A percentile compares a stretch with the other conserved stretches of the same genome.
phyloP scores from a whole-genome alignment of 257 asterid species.

The Solanum chiquidenum region DNA sequence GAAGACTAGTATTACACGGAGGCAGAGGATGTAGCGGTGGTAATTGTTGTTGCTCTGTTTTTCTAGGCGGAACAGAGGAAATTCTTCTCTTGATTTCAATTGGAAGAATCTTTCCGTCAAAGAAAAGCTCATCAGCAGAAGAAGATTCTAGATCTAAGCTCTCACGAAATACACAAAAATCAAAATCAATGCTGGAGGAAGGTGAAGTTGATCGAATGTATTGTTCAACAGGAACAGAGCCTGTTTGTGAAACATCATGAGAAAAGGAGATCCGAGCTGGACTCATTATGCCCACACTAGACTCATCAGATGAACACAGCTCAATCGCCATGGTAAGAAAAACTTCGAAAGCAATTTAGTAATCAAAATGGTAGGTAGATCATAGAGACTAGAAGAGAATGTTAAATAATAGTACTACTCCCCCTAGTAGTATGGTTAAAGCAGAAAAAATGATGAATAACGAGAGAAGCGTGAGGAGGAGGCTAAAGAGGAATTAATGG shows the following conservation, averaged over 20 bases:
- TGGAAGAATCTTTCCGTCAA: constrained; percentile 54
- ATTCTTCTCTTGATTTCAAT: constrained; percentile 35
- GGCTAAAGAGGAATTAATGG: neutral
- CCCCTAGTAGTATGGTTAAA: neutral
- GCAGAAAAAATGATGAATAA: neutral
- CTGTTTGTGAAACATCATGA: constrained; percentile 35
- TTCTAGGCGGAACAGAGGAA: neutral
- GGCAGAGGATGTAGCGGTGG: neutral
- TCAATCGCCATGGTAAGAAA: constrained; percentile 30
- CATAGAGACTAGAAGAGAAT: neutral
- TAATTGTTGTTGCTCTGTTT: neutral
- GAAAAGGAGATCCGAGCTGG: constrained; percentile 55
- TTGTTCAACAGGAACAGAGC: constrained; percentile 41
- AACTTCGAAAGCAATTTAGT: neutral
- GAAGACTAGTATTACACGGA: neutral
- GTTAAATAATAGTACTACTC: neutral
- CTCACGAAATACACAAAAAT: constrained; percentile 48
- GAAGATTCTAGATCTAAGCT: constrained; percentile 35
- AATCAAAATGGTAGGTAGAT: neutral
- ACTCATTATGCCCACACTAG: constrained; percentile 23
- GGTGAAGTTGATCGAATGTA: constrained; percentile 25
- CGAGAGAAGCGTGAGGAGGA: neutral
- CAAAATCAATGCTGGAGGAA: constrained; percentile 31
- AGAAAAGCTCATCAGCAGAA: constrained; percentile 64
- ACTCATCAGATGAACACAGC: constrained; percentile 33